Evolutionary conservation across 1,284 basidiomycete species (phyloP).

Genomic region (Irpex lacteus): DNA sequence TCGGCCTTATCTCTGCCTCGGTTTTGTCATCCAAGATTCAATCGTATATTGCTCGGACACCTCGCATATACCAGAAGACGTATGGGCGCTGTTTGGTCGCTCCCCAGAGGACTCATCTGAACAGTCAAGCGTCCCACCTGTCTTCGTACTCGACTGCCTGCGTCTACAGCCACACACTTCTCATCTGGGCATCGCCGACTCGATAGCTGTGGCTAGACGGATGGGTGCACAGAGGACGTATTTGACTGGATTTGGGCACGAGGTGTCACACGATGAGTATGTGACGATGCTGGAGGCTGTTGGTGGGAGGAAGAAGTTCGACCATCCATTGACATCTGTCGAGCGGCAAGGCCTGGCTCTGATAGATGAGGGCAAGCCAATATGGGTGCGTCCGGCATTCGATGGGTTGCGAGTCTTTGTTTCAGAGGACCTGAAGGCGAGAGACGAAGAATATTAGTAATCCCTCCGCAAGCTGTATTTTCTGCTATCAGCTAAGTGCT

Average conservation of each 20-base stretch:
- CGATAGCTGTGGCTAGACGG: constrained; percentile 50
- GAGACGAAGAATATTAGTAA: constrained; percentile 11
- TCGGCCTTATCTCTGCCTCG: constrained; percentile 66
- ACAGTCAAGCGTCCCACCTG: constrained; percentile 33
- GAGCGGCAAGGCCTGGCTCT: constrained; percentile 43
- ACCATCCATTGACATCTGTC: constrained; percentile 32
- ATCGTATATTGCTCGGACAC: constrained; percentile 76
- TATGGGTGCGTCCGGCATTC: constrained; percentile 69
- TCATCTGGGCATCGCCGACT: constrained; percentile 66
- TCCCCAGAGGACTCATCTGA: constrained; percentile 24
- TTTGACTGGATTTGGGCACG: constrained; percentile 70
- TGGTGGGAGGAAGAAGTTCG: constrained; percentile 34
- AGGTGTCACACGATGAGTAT: constrained; percentile 68
- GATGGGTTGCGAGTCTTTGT: constrained; percentile 10
- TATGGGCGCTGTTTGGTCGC: constrained; percentile 51
- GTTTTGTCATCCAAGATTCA: constrained; percentile 67
- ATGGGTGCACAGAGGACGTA: constrained; percentile 62
- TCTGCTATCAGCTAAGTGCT: neutral
- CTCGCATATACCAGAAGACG: constrained; percentile 67
- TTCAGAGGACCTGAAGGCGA: constrained; percentile 7
- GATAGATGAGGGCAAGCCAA: constrained; percentile 40
- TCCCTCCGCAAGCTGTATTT: neutral
- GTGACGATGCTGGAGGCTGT: constrained; percentile 52
- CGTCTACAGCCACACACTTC: constrained; percentile 60
- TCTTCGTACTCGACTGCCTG: constrained; percentile 73